These are phyloP conservation scores for Botryotinia globosa DNA, from an alignment of 2,329 filamentous ascomycete genomes.

Conservation along the genomic window DNA sequence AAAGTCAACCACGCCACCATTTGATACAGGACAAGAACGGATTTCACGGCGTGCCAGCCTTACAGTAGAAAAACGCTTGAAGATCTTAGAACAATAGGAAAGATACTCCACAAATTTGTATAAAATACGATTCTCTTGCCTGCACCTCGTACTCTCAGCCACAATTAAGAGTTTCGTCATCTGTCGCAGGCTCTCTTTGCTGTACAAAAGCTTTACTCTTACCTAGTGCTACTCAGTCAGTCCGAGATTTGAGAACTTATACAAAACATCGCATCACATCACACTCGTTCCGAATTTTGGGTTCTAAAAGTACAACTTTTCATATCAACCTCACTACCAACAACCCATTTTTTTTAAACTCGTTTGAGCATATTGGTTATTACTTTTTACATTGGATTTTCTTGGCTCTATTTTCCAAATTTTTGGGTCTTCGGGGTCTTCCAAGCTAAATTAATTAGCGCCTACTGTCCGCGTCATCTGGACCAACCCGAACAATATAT, in stretches of 20 bases:
- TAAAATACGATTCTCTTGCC: neutral
- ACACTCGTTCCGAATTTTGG: neutral
- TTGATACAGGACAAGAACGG: slow-evolving; percentile 6
- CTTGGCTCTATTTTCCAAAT: neutral
- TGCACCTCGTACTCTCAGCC: neutral
- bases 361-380: neutral
- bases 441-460: slow-evolving; percentile 23
- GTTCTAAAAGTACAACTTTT: neutral
- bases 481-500: slow-evolving; percentile 14
- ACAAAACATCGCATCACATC: slow-evolving; percentile 1
- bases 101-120: slow-evolving; percentile 10
- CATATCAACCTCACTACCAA: neutral
- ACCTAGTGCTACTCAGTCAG: neutral
- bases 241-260: neutral
- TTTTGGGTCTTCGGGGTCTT: slow-evolving; percentile 3
- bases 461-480: slow-evolving; percentile 27
- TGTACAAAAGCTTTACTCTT: neutral
- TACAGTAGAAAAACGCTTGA: slow-evolving; percentile 14
- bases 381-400: neutral
- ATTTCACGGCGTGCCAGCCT: slow-evolving; percentile 2
- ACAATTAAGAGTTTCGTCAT: slow-evolving; percentile 14
- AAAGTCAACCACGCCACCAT: neutral
- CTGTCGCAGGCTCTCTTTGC: slow-evolving; percentile 1
- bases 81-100: slow-evolving; percentile 14
- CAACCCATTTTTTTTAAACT: neutral